Evolutionary conservation across 495 filamentous ascomycete genomes (phyloP), one percentile per base, ranked within the genome.

Genomic region (Lichina pygmaea): DNA sequence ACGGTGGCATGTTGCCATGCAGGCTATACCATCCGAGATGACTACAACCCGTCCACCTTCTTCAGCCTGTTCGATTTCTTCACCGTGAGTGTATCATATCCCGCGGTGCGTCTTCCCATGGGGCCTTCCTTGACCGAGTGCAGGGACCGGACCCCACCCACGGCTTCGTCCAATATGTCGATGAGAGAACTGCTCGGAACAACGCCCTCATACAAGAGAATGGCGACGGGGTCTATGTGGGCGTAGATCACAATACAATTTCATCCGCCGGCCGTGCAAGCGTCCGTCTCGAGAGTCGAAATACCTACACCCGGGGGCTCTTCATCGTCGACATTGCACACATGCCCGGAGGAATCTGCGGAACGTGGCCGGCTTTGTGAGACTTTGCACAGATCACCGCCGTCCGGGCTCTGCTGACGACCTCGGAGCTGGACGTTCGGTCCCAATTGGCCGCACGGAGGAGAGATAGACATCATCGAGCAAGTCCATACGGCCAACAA

Each of bases 401-500:
- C 42, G 15, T 15, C 2, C 5, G 36, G 13, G 13, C 36, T 11
- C 10, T 39, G 36, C 13, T 45, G 34, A 46, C 36, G 31, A 15
- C 17, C 32, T n/a, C 15, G 37, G 33, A 52, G 51, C 48, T 92
- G 83, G 81, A 77, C 72, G 2, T 62, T 75, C 10, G 80, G 82
- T 13, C 66, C 68, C 6, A 63, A 73, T 42, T 94, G 86, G 86
- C 86, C 84, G 0, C 56, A 59, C 9, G 65, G 69, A 34, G 86
- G 86, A 16, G 86, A 94, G 59, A 85, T 92, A 50, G 85, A 93
- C 64, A 84, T 93, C 52, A 76, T 93, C 55, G 84, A 94, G 55
- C 81, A 81, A 38, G 78, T 91, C 48, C 83, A 89, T 58, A 52
- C 62, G 34, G 65, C 75, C 43, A 58, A 64, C 0, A 60, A 66